Evolutionary conservation across 345 rosid genomes (phyloP).

Genomic region (Pugionium dolabratum): DNA sequence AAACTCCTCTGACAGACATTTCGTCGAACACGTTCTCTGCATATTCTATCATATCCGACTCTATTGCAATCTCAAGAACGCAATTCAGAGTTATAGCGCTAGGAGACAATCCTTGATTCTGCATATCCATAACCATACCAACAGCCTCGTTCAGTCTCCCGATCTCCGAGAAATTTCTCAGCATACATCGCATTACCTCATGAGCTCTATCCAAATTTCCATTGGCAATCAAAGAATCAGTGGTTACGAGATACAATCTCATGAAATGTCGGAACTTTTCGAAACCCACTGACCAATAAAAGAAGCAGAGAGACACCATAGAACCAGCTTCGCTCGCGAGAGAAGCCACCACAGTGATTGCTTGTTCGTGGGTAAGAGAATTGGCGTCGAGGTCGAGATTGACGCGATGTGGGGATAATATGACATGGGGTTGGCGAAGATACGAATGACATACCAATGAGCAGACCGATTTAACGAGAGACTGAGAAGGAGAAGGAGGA

Average conservation of each 20-base stretch:
- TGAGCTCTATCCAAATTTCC: slow-evolving; percentile 67
- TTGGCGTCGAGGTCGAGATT: slow-evolving; percentile 44
- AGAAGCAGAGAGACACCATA: slow-evolving; percentile 80
- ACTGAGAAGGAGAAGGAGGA: slow-evolving; percentile 39
- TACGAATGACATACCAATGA: slow-evolving; percentile 58
- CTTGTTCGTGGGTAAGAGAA: slow-evolving; percentile 71
- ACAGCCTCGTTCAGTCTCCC: slow-evolving; percentile 74
- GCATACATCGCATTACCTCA: slow-evolving; percentile 67
- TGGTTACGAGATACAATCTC: slow-evolving; percentile 71
- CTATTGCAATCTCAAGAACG: slow-evolving; percentile 45
- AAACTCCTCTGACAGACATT: slow-evolving; percentile 67
- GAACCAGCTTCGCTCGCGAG: slow-evolving; percentile 79
- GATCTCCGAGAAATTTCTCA: slow-evolving; percentile 67
- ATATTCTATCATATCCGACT: slow-evolving; percentile 55
- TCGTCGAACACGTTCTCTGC: slow-evolving; percentile 74
- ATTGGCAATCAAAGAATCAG: slow-evolving; percentile 58
- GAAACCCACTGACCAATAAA: slow-evolving; percentile 61
- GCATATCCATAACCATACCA: slow-evolving; percentile 71
- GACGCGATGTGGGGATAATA: slow-evolving; percentile 47
- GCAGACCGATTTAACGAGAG: slow-evolving; percentile 53
- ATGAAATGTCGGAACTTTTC: slow-evolving; percentile 70
- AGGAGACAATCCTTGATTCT: slow-evolving; percentile 64
- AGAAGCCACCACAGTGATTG: slow-evolving; percentile 68
- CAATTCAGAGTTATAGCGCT: slow-evolving; percentile 50
- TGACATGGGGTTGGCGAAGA: slow-evolving; percentile 41